Base-by-base conservation (phyloP, 805 yeast species). In the Schizosaccharomyces pombe region DNA sequence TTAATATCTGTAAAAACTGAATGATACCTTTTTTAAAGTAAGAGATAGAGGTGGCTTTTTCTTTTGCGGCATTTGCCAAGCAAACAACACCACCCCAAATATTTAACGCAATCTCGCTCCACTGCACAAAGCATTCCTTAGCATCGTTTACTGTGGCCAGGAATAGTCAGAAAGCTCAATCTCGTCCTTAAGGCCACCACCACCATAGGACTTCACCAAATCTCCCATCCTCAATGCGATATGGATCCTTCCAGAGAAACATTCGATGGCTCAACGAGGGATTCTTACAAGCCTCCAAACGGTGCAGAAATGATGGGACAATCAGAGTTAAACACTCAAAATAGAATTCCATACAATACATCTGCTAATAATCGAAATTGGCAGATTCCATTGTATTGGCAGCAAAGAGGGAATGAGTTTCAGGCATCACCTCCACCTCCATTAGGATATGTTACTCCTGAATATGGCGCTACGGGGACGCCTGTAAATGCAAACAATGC, bases 211-310 rank as follows among this genome's bases (percentile, higher is more conserved):
- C 43, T 37, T 37, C 43, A 37, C 43, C 43, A n/a, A 37, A 37
- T 14, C 43, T 11, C 5, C 22, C 43, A 16, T 37, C 22, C 43
- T 37, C 43, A 37, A 37, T 37, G 43, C n/a, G 22, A 22, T 30
- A 43, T 43, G 49, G 49, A 43, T 43, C 49, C 49, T n/a, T 43
- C 49, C 14, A 43, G 49, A 29, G 30, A 19, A 43, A 9, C 26
- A 19, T 43, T 43, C 26, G 26, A 43, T 26, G 49, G 49, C 30
- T 5, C 49, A 22, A 28, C 28, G 19, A 43, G 30, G 26, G 30
- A 26, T 6, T 14, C 28, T 19, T n/a, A 16, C 9, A 29, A 43
- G 28, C 16, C 28, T 43, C 28, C 16, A 26, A 19, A 43, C 6
- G 14, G 30, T 22, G 24, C 43, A 37, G 49, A 43, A 19, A 22